Evolutionary conservation across 768 basidiomycete genomes (phyloP), one percentile per base, ranked within the genome.

Genomic region (Rhizopogon vesiculosus): DNA sequence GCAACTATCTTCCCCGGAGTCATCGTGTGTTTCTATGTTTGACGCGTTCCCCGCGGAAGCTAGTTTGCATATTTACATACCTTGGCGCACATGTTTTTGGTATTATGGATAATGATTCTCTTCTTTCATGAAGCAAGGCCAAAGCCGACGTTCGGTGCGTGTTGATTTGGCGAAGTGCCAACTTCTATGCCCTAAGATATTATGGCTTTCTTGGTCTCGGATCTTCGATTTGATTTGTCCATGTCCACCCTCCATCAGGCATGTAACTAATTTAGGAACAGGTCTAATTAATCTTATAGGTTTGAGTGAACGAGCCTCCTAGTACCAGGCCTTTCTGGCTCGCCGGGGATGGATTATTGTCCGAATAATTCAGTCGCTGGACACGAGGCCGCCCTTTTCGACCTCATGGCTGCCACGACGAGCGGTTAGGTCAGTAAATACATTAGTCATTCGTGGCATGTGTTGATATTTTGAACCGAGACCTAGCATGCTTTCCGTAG

Each of bases 321-420:
- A 38, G 35, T n/a, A 38, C 16, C 15, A 38, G 46, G 7, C 29
- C 33, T 35, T 48, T 35, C 35, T 29, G 38, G 35, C 35, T 38
- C 16, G 8, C 16, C 19, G 48, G 29, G 35, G 48, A 25, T 49
- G 48, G 15, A 22, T 38, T 49, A 15, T 49, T 38, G 35, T 49
- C 35, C 48, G 22, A 38, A 18, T 49, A 49, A 38, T 38, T 8
- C 48, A 35, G 46, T 49, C 33, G 48, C 35, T 22, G 33, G 48
- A 38, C 35, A 49, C 48, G 48, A 49, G 48, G 48, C 48, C 48
- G 48, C 48, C 48, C 35, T 22, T 49, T 49, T 22, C 48, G 48
- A 49, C 48, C 48, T 49, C 48, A 49, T 49, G 48, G 48, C 35
- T 49, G 48, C 48, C 48, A 49, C 22, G 48, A 38, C 48, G 48